Evolutionary conservation across 139 green algal species (phyloP), one percentile per base, ranked within the genome.

Genomic region (Penium margaritaceum): DNA sequence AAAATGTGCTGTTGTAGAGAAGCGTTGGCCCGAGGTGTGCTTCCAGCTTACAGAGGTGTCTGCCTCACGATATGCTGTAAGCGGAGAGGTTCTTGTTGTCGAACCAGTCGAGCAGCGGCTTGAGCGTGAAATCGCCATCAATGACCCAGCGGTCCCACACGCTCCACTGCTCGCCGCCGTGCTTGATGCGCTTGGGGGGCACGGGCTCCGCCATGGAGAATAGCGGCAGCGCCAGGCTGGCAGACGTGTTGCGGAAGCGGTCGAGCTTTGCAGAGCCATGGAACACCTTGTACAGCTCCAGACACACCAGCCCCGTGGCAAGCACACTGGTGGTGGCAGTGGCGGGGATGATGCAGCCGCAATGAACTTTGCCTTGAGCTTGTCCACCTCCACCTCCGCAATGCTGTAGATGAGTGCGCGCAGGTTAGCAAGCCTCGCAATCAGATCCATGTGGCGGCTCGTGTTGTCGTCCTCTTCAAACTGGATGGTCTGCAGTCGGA

Each of bases 1-100:
- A 90, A 85, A 98, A 97, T 72, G 97, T 91, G 84, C 91, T 91
- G 87, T 96, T 98, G 84, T 97, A 98, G 36, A 98, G 74, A 67
- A 98, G 85, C 24, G 80, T 83, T 39, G 90, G 83, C 17, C 92
- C 94, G 62, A 21, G 86, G 92, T 74, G 97, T 93, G 77, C 79
- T 90, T 14, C 17, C 43, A n/a, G n/a, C n/a, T n/a, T n/a, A n/a
- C n/a, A n/a, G 43, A 96, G 78, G 21, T n/a, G n/a, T n/a, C n/a
- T n/a, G n/a, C n/a, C n/a, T n/a, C n/a, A n/a, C n/a, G n/a, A n/a
- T n/a, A n/a, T n/a, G n/a, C 43, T 54, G 87, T 98, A 98, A 1
- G 89, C 89, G 9, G 79, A 87, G 62, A 98, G 82, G 15, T 82
- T 82, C 67, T 79, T 79, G 15, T 72, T 85, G 14, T 63, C 75